Percentiles rank a stretch among this genome's conserved stretches.
These are phyloP conservation scores for Trichoderma gamsii DNA, from an alignment of 495 filamentous ascomycete genomes.

Conservation along the genomic window DNA sequence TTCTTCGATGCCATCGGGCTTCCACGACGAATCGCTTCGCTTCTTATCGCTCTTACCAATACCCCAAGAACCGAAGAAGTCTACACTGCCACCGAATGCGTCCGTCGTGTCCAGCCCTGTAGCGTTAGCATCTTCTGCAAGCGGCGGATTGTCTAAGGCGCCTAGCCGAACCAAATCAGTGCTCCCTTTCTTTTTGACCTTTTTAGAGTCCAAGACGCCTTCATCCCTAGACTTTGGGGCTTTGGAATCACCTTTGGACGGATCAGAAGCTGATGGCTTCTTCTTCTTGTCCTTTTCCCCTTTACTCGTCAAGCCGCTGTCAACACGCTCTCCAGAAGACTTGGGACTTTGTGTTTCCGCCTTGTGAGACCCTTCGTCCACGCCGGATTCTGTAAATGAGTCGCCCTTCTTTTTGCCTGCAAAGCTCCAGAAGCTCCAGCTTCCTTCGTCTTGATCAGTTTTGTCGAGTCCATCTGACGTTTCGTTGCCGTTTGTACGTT, in stretches of 20 bases:
- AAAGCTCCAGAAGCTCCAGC: conserved; percentile 6
- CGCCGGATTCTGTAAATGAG: not conserved
- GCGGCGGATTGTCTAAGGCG: conserved; percentile 23
- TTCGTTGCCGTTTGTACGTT: not conserved
- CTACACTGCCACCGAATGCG: conserved; percentile 21
- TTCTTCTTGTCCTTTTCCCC: conserved; percentile 26
- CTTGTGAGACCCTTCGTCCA: not conserved
- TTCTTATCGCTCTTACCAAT: conserved; percentile 34
- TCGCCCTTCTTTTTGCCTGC: not conserved
- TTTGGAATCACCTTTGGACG: conserved; percentile 5
- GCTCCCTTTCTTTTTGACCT: conserved; percentile 30
- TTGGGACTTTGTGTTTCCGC: not conserved
- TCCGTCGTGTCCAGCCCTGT: conserved; percentile 12
- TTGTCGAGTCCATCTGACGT: not conserved
- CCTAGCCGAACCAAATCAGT: conserved; percentile 30
- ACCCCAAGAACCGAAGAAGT: conserved; percentile 33
- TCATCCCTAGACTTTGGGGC: conserved; percentile 21
- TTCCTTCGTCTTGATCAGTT: not conserved
- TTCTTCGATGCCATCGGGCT: conserved; percentile 12
- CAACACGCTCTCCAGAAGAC: not conserved
- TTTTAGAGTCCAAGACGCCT: conserved; percentile 24
- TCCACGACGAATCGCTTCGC: conserved; percentile 38
- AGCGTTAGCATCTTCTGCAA: conserved; percentile 20
- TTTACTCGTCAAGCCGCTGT: not conserved
- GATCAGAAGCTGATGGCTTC: conserved; percentile 21